Percentiles rank a stretch among this genome's conserved stretches.
These are phyloP conservation scores for Paramyrothecium roridum DNA, from an alignment of 2,329 filamentous ascomycete species.

Conservation along the genomic window DNA sequence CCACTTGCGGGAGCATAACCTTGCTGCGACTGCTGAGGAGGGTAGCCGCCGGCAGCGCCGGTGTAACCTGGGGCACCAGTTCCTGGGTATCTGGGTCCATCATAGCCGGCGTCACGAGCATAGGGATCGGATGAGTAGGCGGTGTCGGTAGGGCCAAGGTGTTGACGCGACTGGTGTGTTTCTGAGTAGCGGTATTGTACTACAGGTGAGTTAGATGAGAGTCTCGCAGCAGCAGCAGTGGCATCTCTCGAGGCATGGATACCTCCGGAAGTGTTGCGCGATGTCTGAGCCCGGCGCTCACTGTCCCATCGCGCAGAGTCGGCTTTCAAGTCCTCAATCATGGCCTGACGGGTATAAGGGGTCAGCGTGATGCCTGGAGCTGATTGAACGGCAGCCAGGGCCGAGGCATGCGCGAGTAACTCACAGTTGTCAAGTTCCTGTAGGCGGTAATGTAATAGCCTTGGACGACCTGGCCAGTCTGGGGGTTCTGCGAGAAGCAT, in stretches of 20 bases:
- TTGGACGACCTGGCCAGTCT: constrained; percentile 57
- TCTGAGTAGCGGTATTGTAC: constrained; percentile 56
- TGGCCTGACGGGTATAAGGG: constrained; percentile 40
- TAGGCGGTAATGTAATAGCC: constrained; percentile 80
- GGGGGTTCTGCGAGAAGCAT: constrained; percentile 41
- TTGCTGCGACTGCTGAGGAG: constrained; percentile 10
- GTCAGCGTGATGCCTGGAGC: constrained; percentile 8
- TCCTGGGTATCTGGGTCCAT: constrained; percentile 47
- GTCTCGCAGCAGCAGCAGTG: constrained; percentile 44
- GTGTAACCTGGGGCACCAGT: constrained; percentile 47
- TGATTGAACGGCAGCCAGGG: background rate
- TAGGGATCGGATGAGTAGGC: constrained; percentile 31
- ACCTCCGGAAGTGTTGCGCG: constrained; percentile 55
- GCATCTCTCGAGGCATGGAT: constrained; percentile 51
- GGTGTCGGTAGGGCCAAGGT: constrained; percentile 42
- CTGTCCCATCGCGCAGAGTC: constrained; percentile 61
- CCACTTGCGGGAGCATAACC: constrained; percentile 25
- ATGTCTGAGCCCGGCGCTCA: constrained; percentile 55
- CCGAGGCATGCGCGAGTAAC: constrained; percentile 25
- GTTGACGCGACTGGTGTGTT: constrained; percentile 45
- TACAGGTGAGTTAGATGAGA: constrained; percentile 56
- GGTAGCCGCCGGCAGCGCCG: constrained; percentile 36
- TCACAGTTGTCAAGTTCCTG: constrained; percentile 73
- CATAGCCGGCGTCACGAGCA: constrained; percentile 38
- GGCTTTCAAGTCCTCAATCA: constrained; percentile 61